phyloP scores from a whole-genome alignment of 2,329 filamentous ascomycete species.

The Microsporum ferrugineum region DNA sequence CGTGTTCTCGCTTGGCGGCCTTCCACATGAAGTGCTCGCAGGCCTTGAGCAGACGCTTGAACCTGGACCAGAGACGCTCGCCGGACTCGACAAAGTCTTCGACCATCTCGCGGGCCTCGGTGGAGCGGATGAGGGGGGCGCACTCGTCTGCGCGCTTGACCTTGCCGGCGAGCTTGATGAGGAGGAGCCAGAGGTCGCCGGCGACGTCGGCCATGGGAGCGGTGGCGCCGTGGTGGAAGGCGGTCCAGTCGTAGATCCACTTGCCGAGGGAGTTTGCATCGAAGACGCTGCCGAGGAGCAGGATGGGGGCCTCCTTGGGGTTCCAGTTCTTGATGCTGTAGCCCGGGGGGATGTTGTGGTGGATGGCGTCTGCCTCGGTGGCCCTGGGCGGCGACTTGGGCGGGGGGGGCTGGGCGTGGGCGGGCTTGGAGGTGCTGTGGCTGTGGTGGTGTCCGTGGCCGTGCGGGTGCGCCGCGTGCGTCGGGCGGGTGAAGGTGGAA shows the following conservation, averaged over 20 bases:
- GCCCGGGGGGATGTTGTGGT: conserved; percentile 64
- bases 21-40: conserved; percentile 95
- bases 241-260: conserved; percentile 99
- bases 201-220: conserved; percentile 83
- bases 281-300: conserved; percentile 88
- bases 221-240: conserved; percentile 71
- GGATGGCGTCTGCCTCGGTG: conserved; percentile 53
- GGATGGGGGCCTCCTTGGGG: conserved; percentile 81
- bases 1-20: conserved; percentile 60
- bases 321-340: conserved; percentile 99
- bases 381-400: conserved; percentile 39
- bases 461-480: conserved; percentile 19
- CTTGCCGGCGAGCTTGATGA: conserved; percentile 89
- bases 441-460: conserved; percentile 16
- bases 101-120: conserved; percentile 66
- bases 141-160: conserved; percentile 80
- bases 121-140: conserved; percentile 57
- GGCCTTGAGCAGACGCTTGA: conserved; percentile 74
- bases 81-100: conserved; percentile 85
- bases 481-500: conserved; percentile 41
- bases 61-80: conserved; percentile 72
- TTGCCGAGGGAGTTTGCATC: conserved; percentile 95
- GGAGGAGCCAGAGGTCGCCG: conserved; percentile 85
- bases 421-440: conserved; percentile 25
- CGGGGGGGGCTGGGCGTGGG: conserved; percentile 22